These are phyloP conservation scores for Favolaschia claudopus DNA, from an alignment of 768 basidiomycete species.

Conservation along the genomic window DNA sequence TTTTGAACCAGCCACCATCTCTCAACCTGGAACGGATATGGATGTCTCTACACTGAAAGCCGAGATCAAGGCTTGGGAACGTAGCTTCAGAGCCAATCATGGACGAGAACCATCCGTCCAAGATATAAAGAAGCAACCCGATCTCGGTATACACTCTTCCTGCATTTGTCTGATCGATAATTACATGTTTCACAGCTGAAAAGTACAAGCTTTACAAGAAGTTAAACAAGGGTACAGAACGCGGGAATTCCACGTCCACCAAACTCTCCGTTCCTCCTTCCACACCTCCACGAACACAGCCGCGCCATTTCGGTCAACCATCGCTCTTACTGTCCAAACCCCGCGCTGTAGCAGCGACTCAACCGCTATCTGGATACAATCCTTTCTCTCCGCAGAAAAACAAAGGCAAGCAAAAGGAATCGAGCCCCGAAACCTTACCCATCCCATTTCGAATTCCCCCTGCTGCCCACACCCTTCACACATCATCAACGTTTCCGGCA, in stretches of 20 bases:
- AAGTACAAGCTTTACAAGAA: conserved; percentile 88
- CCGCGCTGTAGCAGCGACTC: conserved; percentile 59
- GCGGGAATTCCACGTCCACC: conserved; percentile 20
- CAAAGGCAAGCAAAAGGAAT: conserved; percentile 52
- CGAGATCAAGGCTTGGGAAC: conserved; percentile 84
- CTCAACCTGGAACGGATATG: conserved; percentile 46
- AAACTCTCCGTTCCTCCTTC: conserved; percentile 38
- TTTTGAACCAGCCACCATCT: conserved; percentile 4
- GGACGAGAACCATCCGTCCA: conserved; percentile 69
- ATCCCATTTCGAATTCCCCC: conserved; percentile 57
- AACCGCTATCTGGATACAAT: conserved; percentile 67
- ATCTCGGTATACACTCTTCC: conserved; percentile 60
- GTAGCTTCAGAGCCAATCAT: conserved; percentile 63
- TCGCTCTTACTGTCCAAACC: conserved; percentile 54
- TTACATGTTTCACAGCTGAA: conserved; percentile 55
- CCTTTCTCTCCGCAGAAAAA: conserved; percentile 84
- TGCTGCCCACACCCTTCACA: conserved; percentile 46
- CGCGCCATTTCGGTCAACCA: conserved; percentile 39
- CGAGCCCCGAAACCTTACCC: conserved; percentile 31
- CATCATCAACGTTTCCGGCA: conserved; percentile 32
- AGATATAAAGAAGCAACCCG: conserved; percentile 70
- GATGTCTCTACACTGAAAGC: conserved; percentile 61
- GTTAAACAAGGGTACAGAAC: conserved; percentile 57
- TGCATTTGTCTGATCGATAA: conserved; percentile 18
- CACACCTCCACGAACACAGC: conserved; percentile 44